Percentiles rank a stretch among this genome's conserved stretches.
These are phyloP conservation scores for Colletotrichum sp. DNA, from an alignment of 2,329 filamentous ascomycete genomes.

Conservation along the genomic window DNA sequence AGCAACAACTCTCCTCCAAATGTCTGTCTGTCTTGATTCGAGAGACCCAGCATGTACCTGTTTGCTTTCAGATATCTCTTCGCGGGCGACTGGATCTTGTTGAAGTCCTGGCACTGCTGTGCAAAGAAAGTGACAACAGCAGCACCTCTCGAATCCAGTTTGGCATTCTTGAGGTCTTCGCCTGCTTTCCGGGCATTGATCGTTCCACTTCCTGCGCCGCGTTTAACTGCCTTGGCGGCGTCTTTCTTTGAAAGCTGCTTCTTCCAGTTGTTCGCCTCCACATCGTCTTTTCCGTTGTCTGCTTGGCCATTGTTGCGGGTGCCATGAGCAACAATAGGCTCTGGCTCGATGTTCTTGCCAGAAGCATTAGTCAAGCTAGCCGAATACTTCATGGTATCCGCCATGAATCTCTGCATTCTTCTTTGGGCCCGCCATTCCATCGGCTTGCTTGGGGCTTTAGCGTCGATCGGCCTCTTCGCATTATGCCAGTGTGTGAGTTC, in stretches of 20 bases:
- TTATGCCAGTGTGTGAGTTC: constrained; percentile 69
- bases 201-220: constrained; percentile 24
- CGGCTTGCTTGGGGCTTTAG: constrained; percentile 29
- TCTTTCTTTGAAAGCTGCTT: constrained; percentile 14
- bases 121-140: constrained; percentile 48
- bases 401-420: constrained; percentile 69
- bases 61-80: constrained; percentile 53
- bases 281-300: constrained; percentile 7
- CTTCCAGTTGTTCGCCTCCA: not conserved
- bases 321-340: constrained; percentile 61
- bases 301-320: not conserved
- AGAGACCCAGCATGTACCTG: constrained; percentile 43
- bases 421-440: constrained; percentile 39
- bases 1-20: constrained; percentile 39
- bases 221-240: not conserved
- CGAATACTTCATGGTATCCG: constrained; percentile 71
- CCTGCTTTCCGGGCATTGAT: constrained; percentile 40
- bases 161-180: constrained; percentile 38
- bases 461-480: constrained; percentile 54
- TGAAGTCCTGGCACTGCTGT: constrained; percentile 48
- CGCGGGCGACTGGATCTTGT: constrained; percentile 46
- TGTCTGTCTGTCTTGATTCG: constrained; percentile 30
- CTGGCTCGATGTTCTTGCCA: constrained; percentile 68
- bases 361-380: constrained; percentile 70
- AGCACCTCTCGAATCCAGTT: constrained; percentile 29